Percentiles rank a stretch among this genome's conserved stretches.
Evolutionary conservation across 208 protist genomes (phyloP).

Genomic region (Leishmania tropica): DNA sequence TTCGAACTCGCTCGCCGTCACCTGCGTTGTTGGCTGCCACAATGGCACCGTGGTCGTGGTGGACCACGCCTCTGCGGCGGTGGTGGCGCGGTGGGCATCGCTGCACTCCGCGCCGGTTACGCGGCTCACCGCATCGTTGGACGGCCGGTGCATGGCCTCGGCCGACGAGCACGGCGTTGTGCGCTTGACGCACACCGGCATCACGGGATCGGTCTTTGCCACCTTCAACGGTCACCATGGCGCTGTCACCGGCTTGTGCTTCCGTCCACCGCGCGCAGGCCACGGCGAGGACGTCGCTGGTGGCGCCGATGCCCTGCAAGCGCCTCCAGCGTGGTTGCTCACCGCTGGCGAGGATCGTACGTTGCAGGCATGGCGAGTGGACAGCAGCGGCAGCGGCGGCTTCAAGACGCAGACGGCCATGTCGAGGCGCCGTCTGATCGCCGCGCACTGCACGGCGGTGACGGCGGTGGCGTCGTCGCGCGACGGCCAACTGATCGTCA

Average conservation of each 20-base stretch:
- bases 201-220: slow-evolving; percentile 53
- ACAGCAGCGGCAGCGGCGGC: slow-evolving; percentile 5
- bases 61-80: slow-evolving; percentile 56
- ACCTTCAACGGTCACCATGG: slow-evolving; percentile 72
- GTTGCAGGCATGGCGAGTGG: slow-evolving; percentile 51
- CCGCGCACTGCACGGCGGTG: slow-evolving; percentile 49
- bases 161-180: slow-evolving; percentile 75
- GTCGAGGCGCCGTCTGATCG: slow-evolving; percentile 14
- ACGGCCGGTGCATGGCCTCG: slow-evolving; percentile 73
- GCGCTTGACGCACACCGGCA: slow-evolving; percentile 58
- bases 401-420: background rate
- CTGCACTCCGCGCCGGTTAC: slow-evolving; percentile 71
- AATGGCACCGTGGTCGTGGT: slow-evolving; percentile 62
- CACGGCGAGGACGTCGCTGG: slow-evolving; percentile 7
- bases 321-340: slow-evolving; percentile 27
- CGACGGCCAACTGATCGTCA: slow-evolving; percentile 63
- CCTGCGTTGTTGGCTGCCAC: slow-evolving; percentile 71
- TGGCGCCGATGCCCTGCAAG: slow-evolving; percentile 6
- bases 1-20: slow-evolving; percentile 66
- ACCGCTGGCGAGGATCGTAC: slow-evolving; percentile 47
- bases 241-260: slow-evolving; percentile 56
- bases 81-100: slow-evolving; percentile 39
- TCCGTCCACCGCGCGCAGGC: slow-evolving; percentile 25
- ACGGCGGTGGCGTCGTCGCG: slow-evolving; percentile 56
- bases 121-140: slow-evolving; percentile 54